Evolutionary conservation across 345 rosid genomes (phyloP), one percentile per base, ranked within the genome.

Genomic region (Anastatica hierochuntica): DNA sequence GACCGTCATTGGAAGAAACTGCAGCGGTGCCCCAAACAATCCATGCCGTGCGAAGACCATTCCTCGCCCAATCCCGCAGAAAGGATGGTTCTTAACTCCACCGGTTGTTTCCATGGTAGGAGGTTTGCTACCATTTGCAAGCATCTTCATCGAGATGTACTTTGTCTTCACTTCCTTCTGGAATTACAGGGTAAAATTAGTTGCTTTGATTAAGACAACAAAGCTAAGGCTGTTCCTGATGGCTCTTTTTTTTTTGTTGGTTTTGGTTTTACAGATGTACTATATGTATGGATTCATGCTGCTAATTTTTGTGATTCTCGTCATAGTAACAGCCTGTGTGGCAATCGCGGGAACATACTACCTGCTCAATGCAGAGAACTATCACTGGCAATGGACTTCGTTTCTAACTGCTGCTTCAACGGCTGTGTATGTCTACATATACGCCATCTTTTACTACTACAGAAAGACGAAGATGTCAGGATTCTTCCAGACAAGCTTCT

Each of bases 351-450:
- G 97, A 18, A 80, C 97, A 5, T 88, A 88, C 64, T 88, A 84
- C 83, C 64, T 88, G 63, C 83, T 88, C 51, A 88, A 88, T 63
- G 97, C 97, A 29, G 97, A 88, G 77, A 88, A 88, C 56, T 88
- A 88, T 67, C 95, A 88, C 72, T 88, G 97, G 97, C 97, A 88
- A 63, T 88, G 97, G 97, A 88, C 97, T 0, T 88, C 97, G 17
- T 88, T 84, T 63, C 79, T 82, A 74, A 84, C 97, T 19, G 97
- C 97, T 51, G 97, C 97, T 15, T 88, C 97, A 35, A 88, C 97
- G 33, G 88, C 97, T 26, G 85, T 84, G 47, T 88, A 88, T 47
- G 95, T 88, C 54, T 88, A 84, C 72, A 58, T 84, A 66, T 88
- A 88, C 75, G 84, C 97, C n/a, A 75, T 88, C 60, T 88, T 84